Percentiles rank a stretch among this genome's conserved stretches.
These are phyloP conservation scores for Rhodotorula sp. DNA, from an alignment of 1,284 basidiomycete species.

Conservation along the genomic window DNA sequence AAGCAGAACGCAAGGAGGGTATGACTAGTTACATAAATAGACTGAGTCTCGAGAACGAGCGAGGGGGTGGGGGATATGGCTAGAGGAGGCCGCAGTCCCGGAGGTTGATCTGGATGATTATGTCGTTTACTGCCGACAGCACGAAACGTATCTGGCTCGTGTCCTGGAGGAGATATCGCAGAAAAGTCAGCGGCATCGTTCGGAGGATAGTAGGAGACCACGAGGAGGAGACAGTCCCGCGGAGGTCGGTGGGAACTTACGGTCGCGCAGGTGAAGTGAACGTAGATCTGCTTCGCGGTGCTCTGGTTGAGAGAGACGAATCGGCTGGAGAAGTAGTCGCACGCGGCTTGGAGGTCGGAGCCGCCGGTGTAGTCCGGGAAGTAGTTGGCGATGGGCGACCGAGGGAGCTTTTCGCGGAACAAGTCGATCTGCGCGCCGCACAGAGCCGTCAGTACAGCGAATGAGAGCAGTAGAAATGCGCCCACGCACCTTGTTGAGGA, in stretches of 20 bases:
- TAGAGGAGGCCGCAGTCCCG: too few species aligned
- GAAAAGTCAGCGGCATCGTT: background rate
- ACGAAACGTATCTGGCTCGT: constrained; percentile 54
- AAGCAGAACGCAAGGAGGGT: too few species aligned
- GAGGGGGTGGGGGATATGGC: too few species aligned
- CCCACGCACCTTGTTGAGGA: constrained; percentile 47
- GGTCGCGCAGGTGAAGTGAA: constrained; percentile 45
- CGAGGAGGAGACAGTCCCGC: background rate
- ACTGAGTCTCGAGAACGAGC: too few species aligned
- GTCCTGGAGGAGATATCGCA: background rate
- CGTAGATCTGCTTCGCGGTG: constrained; percentile 56
- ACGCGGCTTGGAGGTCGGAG: constrained; percentile 44
- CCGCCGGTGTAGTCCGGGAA: constrained; percentile 62
- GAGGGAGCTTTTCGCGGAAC: constrained; percentile 87
- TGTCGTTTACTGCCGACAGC: constrained; percentile 57
- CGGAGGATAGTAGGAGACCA: background rate
- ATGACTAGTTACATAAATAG: too few species aligned
- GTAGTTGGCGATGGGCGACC: constrained; percentile 80
- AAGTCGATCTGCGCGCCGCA: constrained; percentile 67
- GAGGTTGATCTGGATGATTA: too few species aligned
- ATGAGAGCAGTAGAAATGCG: too few species aligned
- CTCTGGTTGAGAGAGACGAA: constrained; percentile 45
- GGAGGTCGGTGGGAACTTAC: constrained; percentile 31
- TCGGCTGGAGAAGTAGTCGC: constrained; percentile 45
- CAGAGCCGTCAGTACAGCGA: background rate